These are phyloP conservation scores for Leucocoprinus leucothites DNA, from an alignment of 768 basidiomycete genomes.

Conservation along the genomic window DNA sequence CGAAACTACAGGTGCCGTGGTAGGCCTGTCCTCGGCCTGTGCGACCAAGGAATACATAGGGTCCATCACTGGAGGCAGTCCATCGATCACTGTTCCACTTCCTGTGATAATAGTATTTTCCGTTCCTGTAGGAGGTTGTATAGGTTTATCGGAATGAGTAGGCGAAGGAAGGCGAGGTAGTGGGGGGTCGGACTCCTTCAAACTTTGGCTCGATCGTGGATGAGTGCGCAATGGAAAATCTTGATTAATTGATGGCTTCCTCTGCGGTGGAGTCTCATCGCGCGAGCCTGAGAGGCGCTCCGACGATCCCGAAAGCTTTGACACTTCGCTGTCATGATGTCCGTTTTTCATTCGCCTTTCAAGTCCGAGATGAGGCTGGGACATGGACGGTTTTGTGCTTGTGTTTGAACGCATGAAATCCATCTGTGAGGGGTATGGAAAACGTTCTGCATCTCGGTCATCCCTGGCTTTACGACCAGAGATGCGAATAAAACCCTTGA, in stretches of 20 bases:
- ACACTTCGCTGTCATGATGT: conserved; percentile 18
- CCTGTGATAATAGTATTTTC: neutral
- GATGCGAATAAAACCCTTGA: conserved; percentile 33
- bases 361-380: conserved; percentile 37
- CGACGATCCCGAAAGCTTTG: conserved; percentile 19
- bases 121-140: neutral
- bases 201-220: conserved; percentile 4
- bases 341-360: neutral
- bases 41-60: neutral
- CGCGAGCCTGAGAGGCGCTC: conserved; percentile 14
- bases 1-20: neutral
- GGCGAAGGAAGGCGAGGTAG: conserved; percentile 1
- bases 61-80: neutral
- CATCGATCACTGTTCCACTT: neutral
- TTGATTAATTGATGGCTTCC: neutral
- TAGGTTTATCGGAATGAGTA: neutral
- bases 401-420: conserved; percentile 10
- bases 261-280: conserved; percentile 2
- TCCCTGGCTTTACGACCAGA: conserved; percentile 25
- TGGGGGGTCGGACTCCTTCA: conserved; percentile 4
- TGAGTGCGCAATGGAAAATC: conserved; percentile 6
- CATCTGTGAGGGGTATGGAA: conserved; percentile 17
- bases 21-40: neutral
- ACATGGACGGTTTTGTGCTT: conserved; percentile 41
- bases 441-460: conserved; percentile 16